Base-by-base conservation (phyloP, 352 stramenopile species). In the Phytophthora nicotianae region DNA sequence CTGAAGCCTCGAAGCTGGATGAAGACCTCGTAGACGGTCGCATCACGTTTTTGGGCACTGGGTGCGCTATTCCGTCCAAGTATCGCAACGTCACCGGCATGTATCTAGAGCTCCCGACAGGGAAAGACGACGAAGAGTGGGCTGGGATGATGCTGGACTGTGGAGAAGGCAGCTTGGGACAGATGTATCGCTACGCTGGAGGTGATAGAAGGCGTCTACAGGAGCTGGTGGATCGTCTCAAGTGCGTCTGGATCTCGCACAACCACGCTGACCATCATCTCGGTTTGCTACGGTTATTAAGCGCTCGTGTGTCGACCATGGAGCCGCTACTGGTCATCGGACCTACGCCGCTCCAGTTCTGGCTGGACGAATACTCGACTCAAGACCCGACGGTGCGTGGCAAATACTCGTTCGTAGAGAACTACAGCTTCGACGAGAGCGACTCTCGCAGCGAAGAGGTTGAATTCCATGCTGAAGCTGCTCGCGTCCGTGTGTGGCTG, bases 181-280 rank as follows among this genome's bases (percentile, higher is more conserved):
- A 99, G 72, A 62, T 99, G 21, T 88, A 79, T 17, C 77, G 80
- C 13, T 87, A 81, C 55, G 77, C 74, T 0, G 68, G 70, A 23
- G 83, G 83, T 1, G 74, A 91, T 19, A 26, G 46, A 5, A 42
- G 46, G 7, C 68, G 68, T 16, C 52, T 93, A 19, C 69, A 72
- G 9, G 68, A 75, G 19, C 89, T 90, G 24, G 67, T 95, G 8
- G 67, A 75, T 67, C 63, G 81, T 26, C 67, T 98, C 29, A 86
- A 95, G 50, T 97, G 95, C 56, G 84, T 99, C 48, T 99, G 95
- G 95, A 97, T 99, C 54, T 98, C 94, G 17, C 97, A 99, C 77
- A 97, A 97, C 50, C 97, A 99, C 71, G 96, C 97, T 0, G 97
- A 99, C 69, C 97, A 99, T 58, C 95, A 99, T 70, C 83, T 99